These are phyloP conservation scores for Rhizopus arrhizus DNA, from an alignment of 371 early-diverging fungal genomes.

Conservation along the genomic window DNA sequence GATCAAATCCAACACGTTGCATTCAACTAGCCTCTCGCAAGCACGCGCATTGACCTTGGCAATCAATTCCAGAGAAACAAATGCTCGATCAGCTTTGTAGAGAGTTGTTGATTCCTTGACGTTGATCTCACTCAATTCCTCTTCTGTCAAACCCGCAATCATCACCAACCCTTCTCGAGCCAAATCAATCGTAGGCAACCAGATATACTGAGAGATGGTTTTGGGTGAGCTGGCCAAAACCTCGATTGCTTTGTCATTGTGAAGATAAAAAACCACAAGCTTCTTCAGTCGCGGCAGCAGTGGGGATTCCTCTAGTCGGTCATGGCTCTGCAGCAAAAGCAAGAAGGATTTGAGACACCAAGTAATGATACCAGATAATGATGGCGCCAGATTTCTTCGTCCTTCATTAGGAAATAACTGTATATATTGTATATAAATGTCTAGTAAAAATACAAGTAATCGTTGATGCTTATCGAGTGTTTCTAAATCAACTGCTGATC, in stretches of 20 bases:
- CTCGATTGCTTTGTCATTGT: slow-evolving; percentile 32
- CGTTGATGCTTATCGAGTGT: slow-evolving; percentile 14
- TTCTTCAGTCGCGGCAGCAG: slow-evolving; percentile 21
- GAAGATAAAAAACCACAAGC: slow-evolving; percentile 29
- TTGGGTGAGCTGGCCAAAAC: slow-evolving; percentile 26
- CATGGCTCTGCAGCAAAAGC: slow-evolving; percentile 9
- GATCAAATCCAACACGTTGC: slow-evolving; percentile 26
- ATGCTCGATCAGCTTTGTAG: slow-evolving; percentile 32
- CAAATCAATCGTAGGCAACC: slow-evolving; percentile 32
- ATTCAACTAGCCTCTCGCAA: slow-evolving; percentile 30
- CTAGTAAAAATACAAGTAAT: slow-evolving; percentile 22
- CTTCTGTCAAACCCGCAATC: neutral
- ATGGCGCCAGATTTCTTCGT: neutral
- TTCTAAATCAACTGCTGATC: neutral
- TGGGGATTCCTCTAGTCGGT: slow-evolving; percentile 1
- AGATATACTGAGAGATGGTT: slow-evolving; percentile 22
- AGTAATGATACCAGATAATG: slow-evolving; percentile 14
- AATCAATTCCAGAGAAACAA: slow-evolving; percentile 23
- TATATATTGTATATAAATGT: slow-evolving; percentile 33
- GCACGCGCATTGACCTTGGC: slow-evolving; percentile 24
- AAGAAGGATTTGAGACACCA: slow-evolving; percentile 27
- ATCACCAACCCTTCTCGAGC: slow-evolving; percentile 24
- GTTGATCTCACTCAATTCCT: neutral
- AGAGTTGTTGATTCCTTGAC: slow-evolving; percentile 3
- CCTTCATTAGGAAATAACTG: slow-evolving; percentile 15